phyloP scores from a whole-genome alignment of 73 alveolate species.

The Paramecium caudatum region DNA sequence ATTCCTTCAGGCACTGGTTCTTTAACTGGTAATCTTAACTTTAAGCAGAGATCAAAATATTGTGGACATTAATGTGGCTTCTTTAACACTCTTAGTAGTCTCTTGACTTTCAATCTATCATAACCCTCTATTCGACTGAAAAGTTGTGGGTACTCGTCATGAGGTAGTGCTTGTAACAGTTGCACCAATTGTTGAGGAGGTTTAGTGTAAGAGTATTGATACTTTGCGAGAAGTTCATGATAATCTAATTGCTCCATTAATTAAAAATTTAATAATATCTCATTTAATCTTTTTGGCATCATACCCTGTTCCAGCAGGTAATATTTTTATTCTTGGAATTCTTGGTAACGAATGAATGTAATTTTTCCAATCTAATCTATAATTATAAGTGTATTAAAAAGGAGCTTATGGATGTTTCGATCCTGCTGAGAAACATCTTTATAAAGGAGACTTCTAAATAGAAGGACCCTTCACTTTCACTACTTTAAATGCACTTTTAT shows the following conservation, averaged over 20 bases:
- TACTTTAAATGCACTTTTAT: too few species aligned
- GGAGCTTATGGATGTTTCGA: neutral
- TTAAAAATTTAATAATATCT: slow-evolving; percentile 3
- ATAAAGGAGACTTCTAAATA: too few species aligned
- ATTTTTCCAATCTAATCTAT: slow-evolving; percentile 46
- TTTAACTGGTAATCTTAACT: neutral
- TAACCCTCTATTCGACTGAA: neutral
- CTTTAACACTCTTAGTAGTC: slow-evolving; percentile 33
- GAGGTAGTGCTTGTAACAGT: neutral
- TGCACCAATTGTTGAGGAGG: slow-evolving; percentile 12
- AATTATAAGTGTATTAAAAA: slow-evolving; percentile 12
- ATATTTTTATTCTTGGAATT: slow-evolving; percentile 9
- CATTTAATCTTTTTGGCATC: slow-evolving; percentile 15
- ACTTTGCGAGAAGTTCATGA: neutral
- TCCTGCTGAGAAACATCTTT: too few species aligned
- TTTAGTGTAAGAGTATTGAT: slow-evolving; percentile 52
- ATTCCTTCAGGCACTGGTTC: neutral
- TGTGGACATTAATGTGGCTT: neutral
- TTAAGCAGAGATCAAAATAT: neutral
- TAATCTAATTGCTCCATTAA: slow-evolving; percentile 62
- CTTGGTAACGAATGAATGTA: neutral
- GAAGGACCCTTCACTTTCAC: too few species aligned
- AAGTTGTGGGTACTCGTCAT: slow-evolving; percentile 7
- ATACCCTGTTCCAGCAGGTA: slow-evolving; percentile 39
- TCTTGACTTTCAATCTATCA: slow-evolving; percentile 24